Conservation (phyloP, 805 yeast genomes). For the Starmerella geochares region DNA sequence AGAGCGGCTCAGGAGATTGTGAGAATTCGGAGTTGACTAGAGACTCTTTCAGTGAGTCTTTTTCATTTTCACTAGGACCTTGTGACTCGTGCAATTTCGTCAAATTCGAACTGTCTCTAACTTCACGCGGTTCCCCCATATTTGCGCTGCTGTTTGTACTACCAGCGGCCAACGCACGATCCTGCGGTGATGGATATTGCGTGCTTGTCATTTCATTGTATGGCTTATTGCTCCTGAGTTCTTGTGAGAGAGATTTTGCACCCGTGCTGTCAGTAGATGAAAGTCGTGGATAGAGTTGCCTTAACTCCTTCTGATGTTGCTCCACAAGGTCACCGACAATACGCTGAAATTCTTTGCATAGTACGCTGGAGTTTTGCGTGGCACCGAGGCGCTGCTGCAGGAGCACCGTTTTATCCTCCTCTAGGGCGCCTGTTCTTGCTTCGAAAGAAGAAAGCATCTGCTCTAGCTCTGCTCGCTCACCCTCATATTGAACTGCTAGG, state of each 20-base stretch:
- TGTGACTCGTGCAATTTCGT: background rate
- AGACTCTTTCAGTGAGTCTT: background rate
- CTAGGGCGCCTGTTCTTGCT: conserved; percentile 24
- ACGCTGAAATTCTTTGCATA: conserved; percentile 32
- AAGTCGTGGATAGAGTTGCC: conserved; percentile 18
- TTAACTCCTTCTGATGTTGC: conserved; percentile 27
- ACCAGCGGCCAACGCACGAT: too few relatives aligned
- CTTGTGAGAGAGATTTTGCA: too few relatives aligned
- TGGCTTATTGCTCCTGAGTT: too few relatives aligned
- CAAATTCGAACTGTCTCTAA: background rate
- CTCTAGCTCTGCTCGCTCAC: conserved; percentile 24
- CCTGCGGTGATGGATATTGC: too few relatives aligned
- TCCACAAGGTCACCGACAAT: conserved; percentile 28
- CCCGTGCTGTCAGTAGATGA: background rate
- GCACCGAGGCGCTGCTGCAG: conserved; percentile 14
- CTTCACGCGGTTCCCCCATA: background rate
- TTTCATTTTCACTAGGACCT: background rate
- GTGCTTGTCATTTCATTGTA: too few relatives aligned
- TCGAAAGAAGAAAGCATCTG: conserved; percentile 25
- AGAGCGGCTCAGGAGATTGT: conserved; percentile 1
- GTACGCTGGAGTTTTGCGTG: conserved; percentile 24
- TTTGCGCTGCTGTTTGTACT: too few relatives aligned
- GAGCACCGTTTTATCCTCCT: conserved; percentile 22
- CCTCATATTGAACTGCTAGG: conserved; percentile 32
- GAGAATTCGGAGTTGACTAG: conserved; percentile 1